Percentiles rank a stretch among this genome's conserved stretches.
phyloP scores from a whole-genome alignment of 1,139 yeast genomes.

The Geotrichum australiense region DNA sequence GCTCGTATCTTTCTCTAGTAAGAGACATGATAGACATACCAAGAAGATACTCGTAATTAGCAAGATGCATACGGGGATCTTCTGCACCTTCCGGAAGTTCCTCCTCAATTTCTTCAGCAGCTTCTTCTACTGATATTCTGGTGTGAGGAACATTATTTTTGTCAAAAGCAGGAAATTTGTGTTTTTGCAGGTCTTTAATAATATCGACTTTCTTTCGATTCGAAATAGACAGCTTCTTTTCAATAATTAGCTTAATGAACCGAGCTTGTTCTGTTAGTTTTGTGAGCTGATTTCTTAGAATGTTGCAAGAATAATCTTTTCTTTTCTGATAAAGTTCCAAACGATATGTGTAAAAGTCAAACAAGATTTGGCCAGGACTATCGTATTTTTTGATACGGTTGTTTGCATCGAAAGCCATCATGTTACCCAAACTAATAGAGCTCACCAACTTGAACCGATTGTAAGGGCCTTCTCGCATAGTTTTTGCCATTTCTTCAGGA shows the following conservation, averaged over 20 bases:
- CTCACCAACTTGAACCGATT: constrained; percentile 76
- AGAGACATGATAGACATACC: constrained; percentile 92
- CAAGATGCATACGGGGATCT: constrained; percentile 36
- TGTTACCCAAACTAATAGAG: constrained; percentile 65
- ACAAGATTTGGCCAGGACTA: constrained; percentile 65
- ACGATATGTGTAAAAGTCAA: constrained; percentile 79
- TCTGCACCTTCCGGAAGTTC: constrained; percentile 28
- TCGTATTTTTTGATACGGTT: constrained; percentile 84
- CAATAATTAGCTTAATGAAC: constrained; percentile 85
- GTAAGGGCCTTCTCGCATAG: constrained; percentile 64
- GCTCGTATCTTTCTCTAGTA: constrained; percentile 82
- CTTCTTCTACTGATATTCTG: constrained; percentile 35
- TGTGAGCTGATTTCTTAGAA: constrained; percentile 66
- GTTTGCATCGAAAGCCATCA: constrained; percentile 94
- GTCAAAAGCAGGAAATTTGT: constrained; percentile 71
- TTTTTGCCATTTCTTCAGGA: constrained; percentile 76
- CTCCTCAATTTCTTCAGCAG: constrained; percentile 37
- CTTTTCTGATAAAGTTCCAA: constrained; percentile 86
- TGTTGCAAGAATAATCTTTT: constrained; percentile 68
- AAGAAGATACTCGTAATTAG: constrained; percentile 42
- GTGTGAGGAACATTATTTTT: constrained; percentile 55
- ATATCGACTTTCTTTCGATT: constrained; percentile 66
- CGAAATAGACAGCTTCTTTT: constrained; percentile 57
- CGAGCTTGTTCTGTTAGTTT: constrained; percentile 79
- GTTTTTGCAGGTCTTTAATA: constrained; percentile 52